Base-by-base conservation (phyloP, 2,329 filamentous ascomycete genomes). In the Pseudogymnoascus sp. region DNA sequence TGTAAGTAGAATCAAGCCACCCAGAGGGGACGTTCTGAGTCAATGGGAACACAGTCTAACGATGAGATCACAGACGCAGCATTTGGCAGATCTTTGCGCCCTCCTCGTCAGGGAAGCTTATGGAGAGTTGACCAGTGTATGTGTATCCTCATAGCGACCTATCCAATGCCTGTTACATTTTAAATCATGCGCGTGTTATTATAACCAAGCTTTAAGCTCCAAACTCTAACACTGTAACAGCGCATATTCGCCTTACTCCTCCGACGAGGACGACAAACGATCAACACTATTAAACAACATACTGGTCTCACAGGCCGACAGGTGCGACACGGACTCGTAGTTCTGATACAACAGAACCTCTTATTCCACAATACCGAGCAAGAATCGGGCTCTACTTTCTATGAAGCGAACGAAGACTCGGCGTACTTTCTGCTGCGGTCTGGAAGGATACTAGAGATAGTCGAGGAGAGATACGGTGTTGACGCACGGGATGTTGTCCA, bases 91-190 rank as follows among this genome's bases (percentile, higher is more conserved):
- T 84, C 90, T 98, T 73, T 96, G 91, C 81, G 85, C 88, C 79
- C 86, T 96, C 74, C 84, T 97, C 67, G 88, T 98, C 67, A 87
- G 92, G 73, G 92, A 97, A 74, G 83, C 90, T 65, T 93, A 95
- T 76, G 95, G 95, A 73, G 90, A 96, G 78, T 86, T 98, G 64
- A 91, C 92, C 66, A 91, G 91, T 74, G 93, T 97, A 89, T 72
- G 89, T 79, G 53, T 65, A 60, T 33, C 40, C 33, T 56, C n/a
- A 16, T 31, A 33, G 46, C 46, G 10, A 56, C 7, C 46, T 56
- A 56, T 56, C 46, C 12, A 56, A 16, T 56, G n/a, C 26, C 12
- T 56, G 46, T 31, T 56, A 56, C 26, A 33, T 33, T 50, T 33
- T 41, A 28, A 60, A 63, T 50, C 33, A 37, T 41, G 35, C 16